Evolutionary conservation across 345 rosid genomes (phyloP).

Genomic region (Orychophragmus violaceus): DNA sequence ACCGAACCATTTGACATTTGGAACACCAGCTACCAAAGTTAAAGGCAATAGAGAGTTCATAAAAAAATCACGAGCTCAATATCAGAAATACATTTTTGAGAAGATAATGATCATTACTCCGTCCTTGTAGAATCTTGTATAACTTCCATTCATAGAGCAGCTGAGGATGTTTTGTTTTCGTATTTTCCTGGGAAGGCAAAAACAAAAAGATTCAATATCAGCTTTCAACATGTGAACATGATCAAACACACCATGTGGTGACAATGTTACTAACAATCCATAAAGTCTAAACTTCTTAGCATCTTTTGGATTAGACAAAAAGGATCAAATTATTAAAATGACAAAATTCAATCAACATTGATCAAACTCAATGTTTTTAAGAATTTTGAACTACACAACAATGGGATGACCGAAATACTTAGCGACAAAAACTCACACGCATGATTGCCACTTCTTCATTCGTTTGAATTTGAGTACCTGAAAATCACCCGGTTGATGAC

Average conservation of each 20-base stretch:
- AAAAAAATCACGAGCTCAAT: background rate
- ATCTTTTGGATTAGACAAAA: background rate
- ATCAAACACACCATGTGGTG: background rate
- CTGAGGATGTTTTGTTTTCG: constrained; percentile 90
- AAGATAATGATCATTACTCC: constrained; percentile 48
- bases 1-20: constrained; percentile 59
- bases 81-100: background rate
- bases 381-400: background rate
- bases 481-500: background rate
- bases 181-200: constrained; percentile 52
- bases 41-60: background rate
- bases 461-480: constrained; percentile 80
- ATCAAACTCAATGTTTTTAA: background rate
- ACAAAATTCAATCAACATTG: background rate
- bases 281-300: background rate
- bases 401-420: background rate
- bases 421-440: constrained; percentile 83
- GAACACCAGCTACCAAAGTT: constrained; percentile 50
- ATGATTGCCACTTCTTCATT: constrained; percentile 92
- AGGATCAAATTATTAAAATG: background rate
- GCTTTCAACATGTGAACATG: background rate
- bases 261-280: background rate
- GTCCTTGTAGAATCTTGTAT: constrained; percentile 85
- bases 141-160: constrained; percentile 77
- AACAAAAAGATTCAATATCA: background rate